These are phyloP conservation scores for Dothidotthia symphoricarpi DNA, from an alignment of 2,329 filamentous ascomycete species.

Conservation along the genomic window DNA sequence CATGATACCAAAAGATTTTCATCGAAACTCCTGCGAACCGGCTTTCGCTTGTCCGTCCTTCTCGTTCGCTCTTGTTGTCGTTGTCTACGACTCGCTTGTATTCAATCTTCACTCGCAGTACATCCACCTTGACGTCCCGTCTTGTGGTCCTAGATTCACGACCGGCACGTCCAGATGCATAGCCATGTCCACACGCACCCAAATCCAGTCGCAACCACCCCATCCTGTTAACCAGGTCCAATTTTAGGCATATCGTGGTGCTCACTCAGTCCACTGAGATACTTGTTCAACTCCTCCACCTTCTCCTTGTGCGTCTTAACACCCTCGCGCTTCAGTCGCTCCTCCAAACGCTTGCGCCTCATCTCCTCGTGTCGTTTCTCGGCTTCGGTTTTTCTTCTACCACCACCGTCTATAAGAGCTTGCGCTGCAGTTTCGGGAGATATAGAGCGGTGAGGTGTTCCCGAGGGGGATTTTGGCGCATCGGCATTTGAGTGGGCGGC, in stretches of 20 bases:
- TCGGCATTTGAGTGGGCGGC: conserved; percentile 3
- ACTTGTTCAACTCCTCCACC: conserved; percentile 92
- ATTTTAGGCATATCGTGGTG: conserved; percentile 86
- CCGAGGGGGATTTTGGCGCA: conserved; percentile 19
- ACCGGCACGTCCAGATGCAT: too few relatives aligned
- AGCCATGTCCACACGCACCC: too few relatives aligned
- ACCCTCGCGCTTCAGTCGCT: conserved; percentile 77
- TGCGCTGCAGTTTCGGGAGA: conserved; percentile 35
- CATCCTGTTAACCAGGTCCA: conserved; percentile 53
- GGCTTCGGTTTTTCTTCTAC: conserved; percentile 71
- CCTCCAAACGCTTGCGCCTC: conserved; percentile 75
- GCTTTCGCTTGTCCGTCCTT: too few relatives aligned
- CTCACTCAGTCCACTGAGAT: conserved; percentile 86
- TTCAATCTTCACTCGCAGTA: too few relatives aligned
- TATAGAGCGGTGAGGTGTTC: conserved; percentile 30
- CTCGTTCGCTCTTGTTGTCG: too few relatives aligned
- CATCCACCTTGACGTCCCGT: too few relatives aligned
- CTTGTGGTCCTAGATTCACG: too few relatives aligned
- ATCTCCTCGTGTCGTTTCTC: conserved; percentile 79
- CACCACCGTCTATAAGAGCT: conserved; percentile 27
- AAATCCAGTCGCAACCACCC: too few relatives aligned
- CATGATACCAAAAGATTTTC: too few relatives aligned
- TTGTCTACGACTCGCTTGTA: too few relatives aligned
- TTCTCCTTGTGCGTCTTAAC: conserved; percentile 96
- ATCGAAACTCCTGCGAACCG: too few relatives aligned